Conservation (phyloP, 2,329 filamentous ascomycete genomes). For the Xenoacremonium recifei region DNA sequence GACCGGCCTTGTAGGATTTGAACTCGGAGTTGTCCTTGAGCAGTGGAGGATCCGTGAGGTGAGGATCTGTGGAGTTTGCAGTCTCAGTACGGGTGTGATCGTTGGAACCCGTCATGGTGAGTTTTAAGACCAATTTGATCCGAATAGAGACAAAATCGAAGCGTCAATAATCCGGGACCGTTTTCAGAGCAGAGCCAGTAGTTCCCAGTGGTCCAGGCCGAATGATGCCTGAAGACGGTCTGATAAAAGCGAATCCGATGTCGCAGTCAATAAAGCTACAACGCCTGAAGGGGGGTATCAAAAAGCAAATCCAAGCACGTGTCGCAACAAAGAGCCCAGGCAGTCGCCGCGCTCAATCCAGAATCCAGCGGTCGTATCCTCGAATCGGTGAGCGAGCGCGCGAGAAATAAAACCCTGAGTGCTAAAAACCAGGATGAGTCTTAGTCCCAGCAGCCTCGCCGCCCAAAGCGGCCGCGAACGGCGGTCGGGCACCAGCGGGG, state of each 20-base stretch:
- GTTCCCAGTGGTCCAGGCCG: no score
- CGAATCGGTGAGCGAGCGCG: background rate
- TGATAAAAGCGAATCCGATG: slow-evolving; percentile 4
- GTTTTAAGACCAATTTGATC: no score
- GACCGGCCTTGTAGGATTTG: slow-evolving; percentile 68
- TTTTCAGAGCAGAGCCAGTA: no score
- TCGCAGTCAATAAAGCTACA: slow-evolving; percentile 10
- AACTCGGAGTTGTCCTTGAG: slow-evolving; percentile 74
- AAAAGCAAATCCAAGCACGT: slow-evolving; percentile 13
- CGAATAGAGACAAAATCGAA: no score
- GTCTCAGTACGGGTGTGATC: slow-evolving; percentile 18
- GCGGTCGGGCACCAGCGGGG: slow-evolving; percentile 17
- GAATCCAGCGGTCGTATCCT: background rate
- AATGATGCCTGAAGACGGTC: no score
- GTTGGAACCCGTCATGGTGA: slow-evolving; percentile 22
- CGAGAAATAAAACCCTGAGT: background rate
- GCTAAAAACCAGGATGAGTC: background rate
- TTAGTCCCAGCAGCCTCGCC: slow-evolving; percentile 4
- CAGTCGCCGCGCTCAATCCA: background rate
- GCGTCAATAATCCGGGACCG: no score
- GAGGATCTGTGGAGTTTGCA: slow-evolving; percentile 35
- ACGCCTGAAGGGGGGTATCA: slow-evolving; percentile 11
- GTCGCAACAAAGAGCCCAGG: no score
- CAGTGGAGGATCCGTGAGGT: slow-evolving; percentile 71
- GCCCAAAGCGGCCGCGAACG: slow-evolving; percentile 17